Base-by-base conservation (phyloP, 805 yeast genomes). In the Candida chauliodis region DNA sequence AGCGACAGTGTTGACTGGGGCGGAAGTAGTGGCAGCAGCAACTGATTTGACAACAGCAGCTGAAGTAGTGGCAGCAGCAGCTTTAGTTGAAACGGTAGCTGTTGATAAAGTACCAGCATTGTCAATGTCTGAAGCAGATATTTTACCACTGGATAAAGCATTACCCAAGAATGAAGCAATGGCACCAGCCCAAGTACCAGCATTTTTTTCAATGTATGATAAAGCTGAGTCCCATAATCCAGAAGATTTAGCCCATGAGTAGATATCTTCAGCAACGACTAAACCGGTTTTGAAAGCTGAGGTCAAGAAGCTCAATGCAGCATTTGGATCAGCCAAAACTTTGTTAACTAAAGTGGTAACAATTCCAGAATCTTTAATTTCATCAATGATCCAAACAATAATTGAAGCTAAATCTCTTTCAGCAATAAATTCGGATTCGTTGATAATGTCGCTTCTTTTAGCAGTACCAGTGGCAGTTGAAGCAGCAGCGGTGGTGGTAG, bases 241-340 rank as follows among this genome's bases (percentile, higher is more conserved):
- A 10, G 59, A 52, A 14, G 48, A 40, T 52, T 65, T 60, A 42
- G 69, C 61, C 69, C 69, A 67, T 29, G 27, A 23, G 56, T 50
- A 62, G 26, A 65, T 40, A 33, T 66, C 70, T 53, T 59, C 59
- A 34, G 46, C 59, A 24, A 58, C 43, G 28, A 58, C 63, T 33
- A 58, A 34, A 33, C 69, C 72, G 32, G 52, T 50, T 44, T 56
- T 47, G 42, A 63, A 56, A 30, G 58, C 67, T 28, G 60, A 45
- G 29, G 59, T 50, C 47, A 65, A 56, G 46, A 62, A 59, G 22
- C 47, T 39, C 36, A 66, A 47, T 34, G 66, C 44, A 28, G 60
- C 58, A 25, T 43, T 38, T 37, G 73, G 73, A 57, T 68, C 58
- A 27, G 60, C 59, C 47, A 61, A 49, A 22, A 59, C 64, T 52